Percentiles rank a stretch among this genome's conserved stretches.
These are phyloP conservation scores for Cucumis variabilis DNA, from an alignment of 331 rosid genomes.

Conservation along the genomic window DNA sequence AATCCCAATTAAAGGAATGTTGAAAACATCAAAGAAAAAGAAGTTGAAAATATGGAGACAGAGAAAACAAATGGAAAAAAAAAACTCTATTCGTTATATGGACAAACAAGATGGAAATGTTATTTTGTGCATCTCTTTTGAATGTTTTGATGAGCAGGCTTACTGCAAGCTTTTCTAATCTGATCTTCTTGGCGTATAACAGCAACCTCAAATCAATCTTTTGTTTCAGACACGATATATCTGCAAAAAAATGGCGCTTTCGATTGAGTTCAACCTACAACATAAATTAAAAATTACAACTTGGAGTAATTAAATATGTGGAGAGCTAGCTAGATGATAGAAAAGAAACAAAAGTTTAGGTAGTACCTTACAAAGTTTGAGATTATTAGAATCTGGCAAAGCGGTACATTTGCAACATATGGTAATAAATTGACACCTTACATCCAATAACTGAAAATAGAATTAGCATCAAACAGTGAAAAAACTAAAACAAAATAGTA, in stretches of 20 bases:
- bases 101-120: background rate
- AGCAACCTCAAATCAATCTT: constrained; percentile 59
- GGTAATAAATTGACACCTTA: no score
- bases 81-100: background rate
- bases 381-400: constrained; percentile 40
- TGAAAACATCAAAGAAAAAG: background rate
- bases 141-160: constrained; percentile 19
- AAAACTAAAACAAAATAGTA: no score
- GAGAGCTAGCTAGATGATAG: no score
- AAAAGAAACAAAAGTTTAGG: constrained; percentile 25
- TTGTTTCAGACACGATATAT: constrained; percentile 51
- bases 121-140: no score
- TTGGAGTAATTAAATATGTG: no score
- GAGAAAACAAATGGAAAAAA: background rate
- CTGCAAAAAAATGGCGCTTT: constrained; percentile 51
- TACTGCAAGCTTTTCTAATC: constrained; percentile 39
- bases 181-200: constrained; percentile 43
- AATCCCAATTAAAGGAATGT: background rate
- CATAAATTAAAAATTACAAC: background rate
- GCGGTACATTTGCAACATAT: no score
- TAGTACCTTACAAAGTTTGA: constrained; percentile 59
- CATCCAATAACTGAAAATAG: no score
- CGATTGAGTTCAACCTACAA: constrained; percentile 48
- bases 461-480: no score
- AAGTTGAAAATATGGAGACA: background rate